Evolutionary conservation across 352 stramenopile genomes (phyloP).

Genomic region (Peronosclerospora sorghi): DNA sequence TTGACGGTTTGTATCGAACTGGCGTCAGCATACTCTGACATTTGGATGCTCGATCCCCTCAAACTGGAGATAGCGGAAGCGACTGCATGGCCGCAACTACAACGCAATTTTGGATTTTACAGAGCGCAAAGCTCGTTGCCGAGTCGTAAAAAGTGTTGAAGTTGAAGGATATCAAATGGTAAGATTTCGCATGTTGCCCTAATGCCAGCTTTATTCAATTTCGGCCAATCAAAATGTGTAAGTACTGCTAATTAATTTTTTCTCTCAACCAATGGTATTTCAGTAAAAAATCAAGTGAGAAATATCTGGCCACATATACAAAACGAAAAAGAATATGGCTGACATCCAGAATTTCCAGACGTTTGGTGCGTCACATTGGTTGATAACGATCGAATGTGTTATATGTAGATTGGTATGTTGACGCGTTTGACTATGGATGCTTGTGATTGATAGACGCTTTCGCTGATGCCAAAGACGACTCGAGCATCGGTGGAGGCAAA

Average conservation of each 20-base stretch:
- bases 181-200: too few relatives aligned
- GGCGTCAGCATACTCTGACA: conserved; percentile 34
- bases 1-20: conserved; percentile 14
- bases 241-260: too few relatives aligned
- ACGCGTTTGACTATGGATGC: conserved; percentile 2
- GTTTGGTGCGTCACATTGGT: conserved; percentile 50
- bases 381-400: not conserved
- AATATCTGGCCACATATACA: conserved; percentile 23
- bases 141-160: conserved; percentile 73
- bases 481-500: conserved; percentile 75
- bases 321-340: conserved; percentile 38
- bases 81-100: conserved; percentile 45
- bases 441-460: conserved; percentile 58
- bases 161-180: conserved; percentile 63
- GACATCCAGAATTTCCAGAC: conserved; percentile 86
- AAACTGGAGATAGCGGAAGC: conserved; percentile 23
- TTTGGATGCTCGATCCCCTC: conserved; percentile 26
- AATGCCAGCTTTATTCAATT: conserved; percentile 14
- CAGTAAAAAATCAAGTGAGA: conserved; percentile 1
- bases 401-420: conserved; percentile 4
- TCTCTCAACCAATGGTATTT: conserved; percentile 18
- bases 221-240: conserved; percentile 12
- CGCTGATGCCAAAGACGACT: conserved; percentile 82
- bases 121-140: conserved; percentile 57
- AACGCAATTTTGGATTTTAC: conserved; percentile 40